Evolutionary conservation across 2,329 filamentous ascomycete genomes (phyloP).

Genomic region (Aspergillus floridensis): DNA sequence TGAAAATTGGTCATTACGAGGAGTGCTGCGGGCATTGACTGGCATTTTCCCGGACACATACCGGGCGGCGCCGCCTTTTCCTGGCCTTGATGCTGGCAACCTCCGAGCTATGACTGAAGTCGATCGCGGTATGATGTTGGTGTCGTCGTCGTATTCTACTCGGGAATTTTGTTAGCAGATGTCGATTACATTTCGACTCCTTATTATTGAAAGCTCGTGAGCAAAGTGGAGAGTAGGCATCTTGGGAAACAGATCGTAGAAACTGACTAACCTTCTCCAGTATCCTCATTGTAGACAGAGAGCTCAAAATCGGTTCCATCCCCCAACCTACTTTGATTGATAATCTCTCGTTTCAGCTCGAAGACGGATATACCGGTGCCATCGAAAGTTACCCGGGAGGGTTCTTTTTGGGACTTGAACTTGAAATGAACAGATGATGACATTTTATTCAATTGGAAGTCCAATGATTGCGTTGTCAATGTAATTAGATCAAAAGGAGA

Average conservation of each 20-base stretch:
- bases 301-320: slow-evolving; percentile 97
- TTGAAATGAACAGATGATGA: slow-evolving; percentile 99
- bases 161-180: slow-evolving; percentile 31
- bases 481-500: slow-evolving; percentile 31
- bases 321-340: slow-evolving; percentile 86
- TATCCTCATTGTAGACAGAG: slow-evolving; percentile 88
- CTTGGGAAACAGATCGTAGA: background rate
- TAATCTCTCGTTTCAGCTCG: slow-evolving; percentile 98
- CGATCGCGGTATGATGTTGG: slow-evolving; percentile 91
- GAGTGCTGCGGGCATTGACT: slow-evolving; percentile 75
- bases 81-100: slow-evolving; percentile 77
- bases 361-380: slow-evolving; percentile 97
- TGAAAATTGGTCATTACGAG: slow-evolving; percentile 61
- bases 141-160: slow-evolving; percentile 94
- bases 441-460: slow-evolving; percentile 60
- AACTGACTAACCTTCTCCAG: slow-evolving; percentile 70
- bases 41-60: slow-evolving; percentile 98
- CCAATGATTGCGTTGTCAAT: slow-evolving; percentile 26
- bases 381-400: slow-evolving; percentile 91
- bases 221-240: background rate
- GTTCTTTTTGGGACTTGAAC: slow-evolving; percentile 98
- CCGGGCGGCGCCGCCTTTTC: slow-evolving; percentile 84
- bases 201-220: background rate
- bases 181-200: background rate
- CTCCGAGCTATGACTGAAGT: slow-evolving; percentile 89